Conservation (phyloP, 164 flowering plant genomes). For the Umbilicus rupestris region DNA sequence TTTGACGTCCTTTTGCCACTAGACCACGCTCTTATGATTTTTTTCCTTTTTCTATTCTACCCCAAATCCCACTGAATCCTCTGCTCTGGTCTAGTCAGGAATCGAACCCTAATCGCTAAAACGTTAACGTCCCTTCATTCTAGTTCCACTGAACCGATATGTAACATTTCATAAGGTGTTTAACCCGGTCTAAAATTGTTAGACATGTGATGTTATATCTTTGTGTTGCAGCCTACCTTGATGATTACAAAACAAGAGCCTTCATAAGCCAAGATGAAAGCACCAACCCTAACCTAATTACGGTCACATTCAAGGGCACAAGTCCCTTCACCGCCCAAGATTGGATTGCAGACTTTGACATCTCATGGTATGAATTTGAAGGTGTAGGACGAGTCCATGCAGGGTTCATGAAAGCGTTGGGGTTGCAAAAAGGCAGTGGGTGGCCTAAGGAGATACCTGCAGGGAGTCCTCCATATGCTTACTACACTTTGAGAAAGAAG, state of each 20-base stretch:
- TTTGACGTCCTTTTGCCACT: too few relatives aligned
- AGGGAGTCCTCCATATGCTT: slow-evolving; percentile 24
- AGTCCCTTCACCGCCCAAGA: slow-evolving; percentile 39
- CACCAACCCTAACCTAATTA: slow-evolving; percentile 26
- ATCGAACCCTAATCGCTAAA: too few relatives aligned
- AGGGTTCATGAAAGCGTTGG: slow-evolving; percentile 69
- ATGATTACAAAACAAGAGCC: slow-evolving; percentile 32
- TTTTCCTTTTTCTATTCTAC: too few relatives aligned
- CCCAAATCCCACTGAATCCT: too few relatives aligned
- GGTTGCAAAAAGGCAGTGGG: slow-evolving; percentile 31
- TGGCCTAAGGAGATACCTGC: slow-evolving; percentile 46
- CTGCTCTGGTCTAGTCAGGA: too few relatives aligned
- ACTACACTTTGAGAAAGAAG: slow-evolving; percentile 47
- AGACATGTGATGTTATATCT: background rate
- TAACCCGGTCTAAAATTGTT: too few relatives aligned
- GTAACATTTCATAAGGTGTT: too few relatives aligned
- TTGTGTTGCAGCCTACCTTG: slow-evolving; percentile 26
- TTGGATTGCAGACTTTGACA: slow-evolving; percentile 52
- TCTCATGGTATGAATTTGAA: slow-evolving; percentile 49
- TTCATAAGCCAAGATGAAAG: slow-evolving; percentile 35
- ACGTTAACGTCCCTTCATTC: too few relatives aligned
- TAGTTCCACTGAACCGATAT: too few relatives aligned
- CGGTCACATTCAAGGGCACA: slow-evolving; percentile 67
- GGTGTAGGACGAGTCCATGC: slow-evolving; percentile 39
- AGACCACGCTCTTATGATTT: too few relatives aligned